These are phyloP conservation scores for Pseudocercospora musae DNA, from an alignment of 2,329 filamentous ascomycete genomes.

Conservation along the genomic window DNA sequence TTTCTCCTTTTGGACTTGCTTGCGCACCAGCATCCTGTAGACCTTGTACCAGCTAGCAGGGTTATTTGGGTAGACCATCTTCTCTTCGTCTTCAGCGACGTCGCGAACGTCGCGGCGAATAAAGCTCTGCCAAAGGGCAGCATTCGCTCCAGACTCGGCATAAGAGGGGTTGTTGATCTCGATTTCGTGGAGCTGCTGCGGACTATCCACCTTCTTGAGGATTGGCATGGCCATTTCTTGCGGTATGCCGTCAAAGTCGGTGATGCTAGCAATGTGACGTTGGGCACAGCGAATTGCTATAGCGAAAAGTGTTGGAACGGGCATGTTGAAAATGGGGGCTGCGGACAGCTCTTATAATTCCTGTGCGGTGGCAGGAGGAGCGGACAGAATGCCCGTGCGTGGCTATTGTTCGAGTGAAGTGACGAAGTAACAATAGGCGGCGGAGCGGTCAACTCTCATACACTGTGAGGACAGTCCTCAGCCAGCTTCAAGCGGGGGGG, in stretches of 20 bases:
- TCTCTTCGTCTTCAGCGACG: constrained; percentile 49
- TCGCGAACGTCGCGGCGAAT: constrained; percentile 74
- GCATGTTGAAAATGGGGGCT: constrained; percentile 20
- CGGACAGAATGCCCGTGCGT: background rate
- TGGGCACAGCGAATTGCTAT: constrained; percentile 42
- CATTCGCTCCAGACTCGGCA: constrained; percentile 55
- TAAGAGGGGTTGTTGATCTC: constrained; percentile 77
- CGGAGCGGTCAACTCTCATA: background rate
- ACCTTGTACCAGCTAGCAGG: constrained; percentile 72
- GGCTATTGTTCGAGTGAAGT: background rate
- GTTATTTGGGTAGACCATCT: constrained; percentile 63
- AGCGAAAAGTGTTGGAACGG: constrained; percentile 37
- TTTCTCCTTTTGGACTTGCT: constrained; percentile 38
- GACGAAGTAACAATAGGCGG: background rate
- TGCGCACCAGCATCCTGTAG: constrained; percentile 54
- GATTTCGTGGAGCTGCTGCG: constrained; percentile 67
- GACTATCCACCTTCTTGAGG: constrained; percentile 67
- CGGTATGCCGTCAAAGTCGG: constrained; percentile 68
- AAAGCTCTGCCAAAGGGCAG: constrained; percentile 73
- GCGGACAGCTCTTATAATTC: background rate
- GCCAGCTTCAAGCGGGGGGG: background rate
- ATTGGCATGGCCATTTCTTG: constrained; percentile 65
- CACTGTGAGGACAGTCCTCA: background rate
- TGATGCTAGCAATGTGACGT: constrained; percentile 49
- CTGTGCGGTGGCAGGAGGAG: constrained; percentile 2